Percentiles rank a stretch among this genome's conserved stretches.
phyloP scores from a whole-genome alignment of 768 basidiomycete species.

The Agaricus sinodeliciosus region DNA sequence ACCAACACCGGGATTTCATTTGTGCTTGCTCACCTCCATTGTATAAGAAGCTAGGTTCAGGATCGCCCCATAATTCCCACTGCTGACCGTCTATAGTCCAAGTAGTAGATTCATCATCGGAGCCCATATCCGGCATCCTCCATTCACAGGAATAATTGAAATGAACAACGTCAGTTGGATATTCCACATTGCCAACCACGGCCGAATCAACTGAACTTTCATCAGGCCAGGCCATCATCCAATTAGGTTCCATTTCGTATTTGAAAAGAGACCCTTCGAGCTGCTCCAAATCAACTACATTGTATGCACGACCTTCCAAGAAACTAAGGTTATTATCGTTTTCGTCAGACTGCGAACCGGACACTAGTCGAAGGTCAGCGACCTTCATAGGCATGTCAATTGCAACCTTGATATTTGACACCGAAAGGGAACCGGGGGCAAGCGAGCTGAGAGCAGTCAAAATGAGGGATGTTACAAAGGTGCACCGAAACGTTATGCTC shows the following conservation, averaged over 20 bases:
- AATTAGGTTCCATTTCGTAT: neutral
- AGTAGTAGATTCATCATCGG: neutral
- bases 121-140: neutral
- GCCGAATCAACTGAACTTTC: neutral
- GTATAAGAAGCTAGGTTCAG: neutral
- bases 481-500: neutral
- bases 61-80: neutral
- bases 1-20: neutral
- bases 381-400: neutral
- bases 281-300: neutral
- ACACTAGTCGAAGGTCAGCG: neutral
- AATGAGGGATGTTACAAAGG: neutral
- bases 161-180: neutral
- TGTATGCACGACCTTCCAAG: neutral
- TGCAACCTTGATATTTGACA: neutral
- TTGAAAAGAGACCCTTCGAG: neutral
- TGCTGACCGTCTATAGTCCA: neutral
- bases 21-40: neutral
- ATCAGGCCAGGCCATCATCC: neutral
- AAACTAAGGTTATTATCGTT: neutral
- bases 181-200: neutral
- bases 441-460: neutral
- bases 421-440: neutral
- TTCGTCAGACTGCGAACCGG: neutral
- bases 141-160: constrained; percentile 1